These are phyloP conservation scores for Fusarium penzigii DNA, from an alignment of 2,329 filamentous ascomycete species.

Conservation along the genomic window DNA sequence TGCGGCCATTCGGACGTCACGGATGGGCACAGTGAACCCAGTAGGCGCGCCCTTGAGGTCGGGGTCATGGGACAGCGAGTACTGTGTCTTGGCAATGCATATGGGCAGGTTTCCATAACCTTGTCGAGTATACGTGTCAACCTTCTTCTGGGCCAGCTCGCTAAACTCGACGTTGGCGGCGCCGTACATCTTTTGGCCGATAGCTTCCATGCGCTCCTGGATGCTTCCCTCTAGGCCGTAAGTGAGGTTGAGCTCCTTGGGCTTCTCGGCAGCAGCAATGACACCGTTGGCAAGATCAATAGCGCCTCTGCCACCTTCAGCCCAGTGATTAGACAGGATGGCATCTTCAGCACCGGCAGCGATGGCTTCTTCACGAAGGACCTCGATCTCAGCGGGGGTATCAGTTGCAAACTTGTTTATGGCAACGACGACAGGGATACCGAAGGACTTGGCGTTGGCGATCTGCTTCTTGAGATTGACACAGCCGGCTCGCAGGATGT, in stretches of 20 bases:
- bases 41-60: conserved; percentile 92
- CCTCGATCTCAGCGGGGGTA: conserved; percentile 85
- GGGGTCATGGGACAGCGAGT: conserved; percentile 91
- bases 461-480: conserved; percentile 97
- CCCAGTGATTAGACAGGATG: conserved; percentile 94
- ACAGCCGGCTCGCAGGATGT: conserved; percentile 85
- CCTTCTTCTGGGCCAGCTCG: conserved; percentile 92
- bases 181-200: conserved; percentile 93
- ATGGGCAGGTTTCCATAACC: conserved; percentile 92
- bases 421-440: conserved; percentile 91
- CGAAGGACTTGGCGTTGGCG: conserved; percentile 82
- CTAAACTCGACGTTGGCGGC: conserved; percentile 88
- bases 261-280: conserved; percentile 77
- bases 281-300: conserved; percentile 86
- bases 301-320: conserved; percentile 88
- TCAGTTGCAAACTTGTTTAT: conserved; percentile 97
- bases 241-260: conserved; percentile 84
- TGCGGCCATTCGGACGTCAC: conserved; percentile 90
- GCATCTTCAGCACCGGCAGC: conserved; percentile 92
- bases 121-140: conserved; percentile 90
- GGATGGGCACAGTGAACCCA: conserved; percentile 91
- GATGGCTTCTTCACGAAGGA: conserved; percentile 87
- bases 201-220: conserved; percentile 86
- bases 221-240: conserved; percentile 79
- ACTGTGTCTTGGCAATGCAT: conserved; percentile 98